Evolutionary conservation across 108 stramenopile species (phyloP).

Genomic region (Licmophora abbreviata): DNA sequence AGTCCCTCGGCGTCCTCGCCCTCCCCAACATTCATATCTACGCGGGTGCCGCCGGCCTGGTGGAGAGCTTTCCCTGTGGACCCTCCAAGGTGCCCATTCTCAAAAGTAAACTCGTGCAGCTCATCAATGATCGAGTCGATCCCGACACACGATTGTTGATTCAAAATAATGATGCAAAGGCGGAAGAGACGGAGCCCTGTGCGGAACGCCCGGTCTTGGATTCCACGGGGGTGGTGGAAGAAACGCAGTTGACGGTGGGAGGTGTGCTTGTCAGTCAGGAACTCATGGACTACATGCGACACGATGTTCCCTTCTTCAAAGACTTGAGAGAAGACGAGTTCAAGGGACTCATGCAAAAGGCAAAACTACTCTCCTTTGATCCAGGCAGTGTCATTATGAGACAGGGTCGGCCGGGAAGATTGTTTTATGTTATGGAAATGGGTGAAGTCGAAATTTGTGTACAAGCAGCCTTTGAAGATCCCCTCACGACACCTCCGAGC

Average conservation of each 20-base stretch:
- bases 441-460: constrained; percentile 83
- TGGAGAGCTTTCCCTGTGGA: constrained; percentile 86
- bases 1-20: constrained; percentile 63
- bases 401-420: constrained; percentile 63
- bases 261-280: constrained; percentile 36
- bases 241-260: constrained; percentile 22
- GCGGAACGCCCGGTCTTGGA: constrained; percentile 3
- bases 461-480: constrained; percentile 72
- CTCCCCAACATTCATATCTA: constrained; percentile 77
- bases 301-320: constrained; percentile 45
- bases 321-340: constrained; percentile 64
- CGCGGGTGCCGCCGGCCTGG: constrained; percentile 32
- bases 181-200: neutral
- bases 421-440: constrained; percentile 76
- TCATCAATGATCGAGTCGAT: constrained; percentile 60
- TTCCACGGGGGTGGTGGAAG: neutral
- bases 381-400: constrained; percentile 67
- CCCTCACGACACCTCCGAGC: constrained; percentile 45
- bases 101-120: constrained; percentile 58
- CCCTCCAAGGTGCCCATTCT: constrained; percentile 78
- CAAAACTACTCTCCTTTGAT: constrained; percentile 67
- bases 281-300: constrained; percentile 37
- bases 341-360: constrained; percentile 45
- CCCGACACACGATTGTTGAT: constrained; percentile 14
- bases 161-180: neutral